These are phyloP conservation scores for Pichia nanzhaoensis DNA, from an alignment of 805 yeast species.

Conservation along the genomic window DNA sequence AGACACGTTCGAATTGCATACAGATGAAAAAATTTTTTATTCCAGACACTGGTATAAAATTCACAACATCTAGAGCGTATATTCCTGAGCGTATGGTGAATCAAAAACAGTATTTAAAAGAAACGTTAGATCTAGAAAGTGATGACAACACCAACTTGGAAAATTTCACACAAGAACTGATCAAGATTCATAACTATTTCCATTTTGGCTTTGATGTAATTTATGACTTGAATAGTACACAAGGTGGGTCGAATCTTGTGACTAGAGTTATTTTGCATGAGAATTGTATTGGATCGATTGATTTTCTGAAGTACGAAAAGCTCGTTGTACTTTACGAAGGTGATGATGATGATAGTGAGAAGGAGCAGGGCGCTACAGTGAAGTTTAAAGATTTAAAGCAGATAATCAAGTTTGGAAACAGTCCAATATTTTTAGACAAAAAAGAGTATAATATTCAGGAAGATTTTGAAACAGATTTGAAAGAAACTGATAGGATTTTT, in stretches of 20 bases:
- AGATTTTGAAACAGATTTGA: slow-evolving; percentile 21
- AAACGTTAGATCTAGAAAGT: neutral
- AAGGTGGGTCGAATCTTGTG: slow-evolving; percentile 29
- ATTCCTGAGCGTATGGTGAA: slow-evolving; percentile 1
- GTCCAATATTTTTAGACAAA: slow-evolving; percentile 28
- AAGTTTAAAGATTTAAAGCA: neutral
- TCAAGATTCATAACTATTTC: slow-evolving; percentile 50
- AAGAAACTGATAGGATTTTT: slow-evolving; percentile 21
- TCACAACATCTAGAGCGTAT: slow-evolving; percentile 5
- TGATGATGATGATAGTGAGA: neutral
- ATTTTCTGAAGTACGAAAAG: slow-evolving; percentile 48
- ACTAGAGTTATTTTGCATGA: slow-evolving; percentile 44
- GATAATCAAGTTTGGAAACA: neutral
- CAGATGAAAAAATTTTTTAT: slow-evolving; percentile 11
- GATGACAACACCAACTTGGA: neutral
- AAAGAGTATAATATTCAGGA: slow-evolving; percentile 29
- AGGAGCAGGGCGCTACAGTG: too few relatives aligned
- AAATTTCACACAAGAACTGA: slow-evolving; percentile 4
- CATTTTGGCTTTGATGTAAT: slow-evolving; percentile 47
- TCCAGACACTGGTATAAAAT: neutral
- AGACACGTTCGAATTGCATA: slow-evolving; percentile 21
- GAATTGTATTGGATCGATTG: slow-evolving; percentile 45
- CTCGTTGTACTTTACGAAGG: slow-evolving; percentile 28
- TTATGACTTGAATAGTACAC: slow-evolving; percentile 32
- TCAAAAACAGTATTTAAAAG: neutral